Percentiles rank a stretch among this genome's conserved stretches.
These are phyloP conservation scores for Cochlearia excelsa DNA, from an alignment of 345 rosid species.

Conservation along the genomic window DNA sequence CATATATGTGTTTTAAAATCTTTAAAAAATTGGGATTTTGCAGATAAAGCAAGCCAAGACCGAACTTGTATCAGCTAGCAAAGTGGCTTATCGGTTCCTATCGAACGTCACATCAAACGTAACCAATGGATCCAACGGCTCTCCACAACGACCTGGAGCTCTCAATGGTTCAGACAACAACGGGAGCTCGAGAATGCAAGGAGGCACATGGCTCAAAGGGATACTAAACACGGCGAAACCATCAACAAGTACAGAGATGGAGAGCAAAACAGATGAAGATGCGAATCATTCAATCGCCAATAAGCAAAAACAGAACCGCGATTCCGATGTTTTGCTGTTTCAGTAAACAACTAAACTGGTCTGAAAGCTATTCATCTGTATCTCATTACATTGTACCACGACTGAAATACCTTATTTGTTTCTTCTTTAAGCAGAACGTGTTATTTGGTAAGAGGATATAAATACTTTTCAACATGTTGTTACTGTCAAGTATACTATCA, in stretches of 20 bases:
- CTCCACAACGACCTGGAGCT: constrained; percentile 40
- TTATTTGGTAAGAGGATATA: constrained; percentile 17
- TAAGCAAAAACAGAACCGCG: constrained; percentile 29
- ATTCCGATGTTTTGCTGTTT: constrained; percentile 17
- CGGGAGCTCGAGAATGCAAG: constrained; percentile 51
- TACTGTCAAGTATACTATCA: not conserved
- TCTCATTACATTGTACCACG: constrained; percentile 23
- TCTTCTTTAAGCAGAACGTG: not conserved
- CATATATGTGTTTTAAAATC: not conserved
- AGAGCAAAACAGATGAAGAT: constrained; percentile 34
- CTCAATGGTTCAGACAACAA: constrained; percentile 51
- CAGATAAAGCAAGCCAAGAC: constrained; percentile 96
- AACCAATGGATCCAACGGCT: constrained; percentile 7
- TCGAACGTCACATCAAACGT: constrained; percentile 51
- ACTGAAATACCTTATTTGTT: not conserved
- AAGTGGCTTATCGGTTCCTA: constrained; percentile 90
- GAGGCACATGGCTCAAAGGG: constrained; percentile 80
- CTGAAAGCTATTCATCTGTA: constrained; percentile 17
- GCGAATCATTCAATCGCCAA: constrained; percentile 26
- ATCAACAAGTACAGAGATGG: constrained; percentile 32
- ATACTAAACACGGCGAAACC: constrained; percentile 57
- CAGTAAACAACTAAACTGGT: constrained; percentile 10
- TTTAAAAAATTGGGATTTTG: constrained; percentile 28
- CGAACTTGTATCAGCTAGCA: constrained; percentile 91
- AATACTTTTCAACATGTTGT: not conserved